phyloP scores from a whole-genome alignment of 2,329 filamentous ascomycete species.

The Botrytis pseudocinerea region DNA sequence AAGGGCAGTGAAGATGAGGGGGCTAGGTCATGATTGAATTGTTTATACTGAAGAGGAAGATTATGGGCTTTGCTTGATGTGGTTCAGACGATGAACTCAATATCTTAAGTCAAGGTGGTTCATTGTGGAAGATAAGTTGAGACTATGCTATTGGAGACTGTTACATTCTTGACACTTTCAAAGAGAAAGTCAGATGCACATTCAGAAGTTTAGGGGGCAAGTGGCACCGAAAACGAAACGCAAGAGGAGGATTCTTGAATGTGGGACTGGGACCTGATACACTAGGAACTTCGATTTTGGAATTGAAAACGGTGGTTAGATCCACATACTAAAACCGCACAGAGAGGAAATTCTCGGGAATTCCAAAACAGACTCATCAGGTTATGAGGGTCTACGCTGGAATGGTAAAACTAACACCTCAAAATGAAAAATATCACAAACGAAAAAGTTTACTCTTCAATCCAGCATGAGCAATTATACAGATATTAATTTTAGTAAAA shows the following conservation, averaged over 20 bases:
- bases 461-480: rapidly evolving
- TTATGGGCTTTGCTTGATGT: rapidly evolving
- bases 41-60: neutral
- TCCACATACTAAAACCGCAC: rapidly evolving
- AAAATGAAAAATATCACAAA: neutral
- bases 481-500: no score
- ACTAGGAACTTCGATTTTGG: no score
- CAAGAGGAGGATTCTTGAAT: neutral
- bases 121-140: no score
- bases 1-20: no score
- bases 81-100: neutral
- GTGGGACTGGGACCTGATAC: neutral
- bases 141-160: no score
- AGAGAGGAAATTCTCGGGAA: neutral
- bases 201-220: neutral
- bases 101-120: rapidly evolving
- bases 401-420: neutral
- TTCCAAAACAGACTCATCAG: rapidly evolving
- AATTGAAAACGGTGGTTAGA: rapidly evolving
- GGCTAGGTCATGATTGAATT: no score
- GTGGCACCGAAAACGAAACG: neutral
- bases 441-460: neutral
- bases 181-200: rapidly evolving
- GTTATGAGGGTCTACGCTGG: neutral
- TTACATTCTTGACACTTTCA: neutral